phyloP scores from a whole-genome alignment of 2,329 filamentous ascomycete species.

The Fusarium sp. region DNA sequence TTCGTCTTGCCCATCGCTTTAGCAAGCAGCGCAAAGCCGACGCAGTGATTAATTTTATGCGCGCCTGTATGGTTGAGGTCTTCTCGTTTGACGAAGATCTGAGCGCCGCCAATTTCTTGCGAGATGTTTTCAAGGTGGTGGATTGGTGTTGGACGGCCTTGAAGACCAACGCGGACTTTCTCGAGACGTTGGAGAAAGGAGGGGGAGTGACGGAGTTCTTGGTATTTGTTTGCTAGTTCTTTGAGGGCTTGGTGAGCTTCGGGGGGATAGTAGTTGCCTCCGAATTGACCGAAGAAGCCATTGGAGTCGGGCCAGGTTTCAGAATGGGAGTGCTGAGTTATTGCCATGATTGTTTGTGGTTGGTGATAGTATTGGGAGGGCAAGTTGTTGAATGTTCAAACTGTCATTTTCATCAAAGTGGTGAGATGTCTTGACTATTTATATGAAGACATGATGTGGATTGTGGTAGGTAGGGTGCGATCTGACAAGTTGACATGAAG shows the following conservation, averaged over 20 bases:
- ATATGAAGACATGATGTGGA: neutral
- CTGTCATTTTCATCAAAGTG: no score
- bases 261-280: constrained; percentile 1
- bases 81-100: constrained; percentile 6
- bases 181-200: neutral
- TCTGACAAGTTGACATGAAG: constrained; percentile 13
- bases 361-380: no score
- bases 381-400: no score
- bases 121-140: constrained; percentile 4
- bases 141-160: constrained; percentile 10
- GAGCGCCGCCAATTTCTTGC: neutral
- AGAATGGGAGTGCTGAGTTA: neutral
- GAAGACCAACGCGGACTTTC: neutral
- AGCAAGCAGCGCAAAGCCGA: constrained; percentile 14
- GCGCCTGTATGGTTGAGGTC: constrained; percentile 12
- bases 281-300: constrained; percentile 9
- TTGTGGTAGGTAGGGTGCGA: neutral
- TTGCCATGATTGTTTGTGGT: neutral
- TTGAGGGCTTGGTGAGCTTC: constrained; percentile 1
- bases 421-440: neutral
- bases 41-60: constrained; percentile 17
- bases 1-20: constrained; percentile 14
- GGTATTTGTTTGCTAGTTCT: constrained; percentile 1
- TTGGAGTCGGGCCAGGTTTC: neutral
- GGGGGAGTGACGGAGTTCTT: neutral